These are phyloP conservation scores for Dissophora ornata DNA, from an alignment of 192 early-diverging fungal genomes.

Conservation along the genomic window DNA sequence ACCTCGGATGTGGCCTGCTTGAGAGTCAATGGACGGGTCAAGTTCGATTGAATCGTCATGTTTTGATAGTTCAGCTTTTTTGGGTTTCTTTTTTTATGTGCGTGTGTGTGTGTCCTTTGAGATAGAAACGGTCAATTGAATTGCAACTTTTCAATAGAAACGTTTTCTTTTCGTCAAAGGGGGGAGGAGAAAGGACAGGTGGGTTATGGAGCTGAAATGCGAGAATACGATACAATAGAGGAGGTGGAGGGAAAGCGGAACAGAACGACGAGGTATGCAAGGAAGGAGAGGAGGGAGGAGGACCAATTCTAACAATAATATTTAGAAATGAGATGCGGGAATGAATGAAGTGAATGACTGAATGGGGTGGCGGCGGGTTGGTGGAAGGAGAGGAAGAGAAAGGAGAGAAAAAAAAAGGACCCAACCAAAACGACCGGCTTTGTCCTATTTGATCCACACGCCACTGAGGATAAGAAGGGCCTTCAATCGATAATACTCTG, in stretches of 20 bases:
- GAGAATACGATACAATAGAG: too few relatives aligned
- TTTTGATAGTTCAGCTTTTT: too few relatives aligned
- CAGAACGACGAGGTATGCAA: constrained; percentile 3
- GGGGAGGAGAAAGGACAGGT: constrained; percentile 5
- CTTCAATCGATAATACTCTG: too few relatives aligned
- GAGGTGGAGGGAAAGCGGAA: too few relatives aligned
- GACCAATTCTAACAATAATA: background rate
- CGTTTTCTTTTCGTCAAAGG: constrained; percentile 10
- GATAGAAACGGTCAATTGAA: constrained; percentile 13
- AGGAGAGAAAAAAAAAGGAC: constrained; percentile 10
- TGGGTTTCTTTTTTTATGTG: constrained; percentile 12
- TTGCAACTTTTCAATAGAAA: constrained; percentile 47
- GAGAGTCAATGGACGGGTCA: constrained; percentile 76
- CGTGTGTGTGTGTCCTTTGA: too few relatives aligned
- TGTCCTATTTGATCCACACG: background rate
- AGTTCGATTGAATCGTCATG: constrained; percentile 42
- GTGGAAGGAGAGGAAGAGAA: constrained; percentile 8
- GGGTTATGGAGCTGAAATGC: constrained; percentile 4
- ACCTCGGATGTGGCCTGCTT: constrained; percentile 84
- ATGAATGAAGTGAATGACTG: constrained; percentile 4
- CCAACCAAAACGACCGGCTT: constrained; percentile 1
- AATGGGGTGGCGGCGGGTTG: constrained; percentile 10
- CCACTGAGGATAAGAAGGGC: too few relatives aligned
- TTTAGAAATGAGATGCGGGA: constrained; percentile 7
- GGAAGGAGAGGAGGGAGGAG: background rate